Base-by-base conservation (phyloP, 1,284 basidiomycete species). In the Puccinia polysora region DNA sequence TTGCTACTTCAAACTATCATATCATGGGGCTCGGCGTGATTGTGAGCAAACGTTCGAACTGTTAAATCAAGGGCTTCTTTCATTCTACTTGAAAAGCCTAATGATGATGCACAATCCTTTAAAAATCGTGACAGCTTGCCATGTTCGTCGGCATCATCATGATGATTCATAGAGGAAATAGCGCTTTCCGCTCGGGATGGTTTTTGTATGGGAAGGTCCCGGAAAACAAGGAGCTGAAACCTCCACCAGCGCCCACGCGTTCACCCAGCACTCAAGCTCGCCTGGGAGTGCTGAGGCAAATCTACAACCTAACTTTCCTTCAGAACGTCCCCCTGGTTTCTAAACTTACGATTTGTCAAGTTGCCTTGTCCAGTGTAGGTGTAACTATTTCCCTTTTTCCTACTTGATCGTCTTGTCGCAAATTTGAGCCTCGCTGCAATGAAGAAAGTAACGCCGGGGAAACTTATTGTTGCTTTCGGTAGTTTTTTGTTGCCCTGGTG, bases 101-200 rank as follows among this genome's bases (percentile, higher is more conserved):
- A 53, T 15, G 23, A 52, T n/a, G 23, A n/a, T 7, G 20, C 10
- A 23, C 8, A 52, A 52, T 7, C 14, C 32, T 55, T 5, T 25
- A 2, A 18, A 40, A 8, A 43, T 18, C 18, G 8, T 8, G 18
- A 36, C 45, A 63, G 60, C 43, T 63, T 36, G 30, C n/a, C 23
- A 30, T 50, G 30, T 14, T 55, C 18, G 28, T 55, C 34, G 64
- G 64, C 23, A 20, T 71, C 8, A 52, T 62, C 6, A n/a, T 52
- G 32, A 63, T 71, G 36, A 30, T 43, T 30, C 45, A 58, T 32
- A 59, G 68, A 49, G 68, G 68, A 52, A 2, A 28, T 40, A 32
- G 28, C 25, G 45, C 56, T 36, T 71, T 71, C 58, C 58, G 43
- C n/a, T 40, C 12, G 18, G 68, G 68, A 62, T 71, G 68, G 68